phyloP scores from a whole-genome alignment of 2,329 filamentous ascomycete species.

The Alternaria arborescens region DNA sequence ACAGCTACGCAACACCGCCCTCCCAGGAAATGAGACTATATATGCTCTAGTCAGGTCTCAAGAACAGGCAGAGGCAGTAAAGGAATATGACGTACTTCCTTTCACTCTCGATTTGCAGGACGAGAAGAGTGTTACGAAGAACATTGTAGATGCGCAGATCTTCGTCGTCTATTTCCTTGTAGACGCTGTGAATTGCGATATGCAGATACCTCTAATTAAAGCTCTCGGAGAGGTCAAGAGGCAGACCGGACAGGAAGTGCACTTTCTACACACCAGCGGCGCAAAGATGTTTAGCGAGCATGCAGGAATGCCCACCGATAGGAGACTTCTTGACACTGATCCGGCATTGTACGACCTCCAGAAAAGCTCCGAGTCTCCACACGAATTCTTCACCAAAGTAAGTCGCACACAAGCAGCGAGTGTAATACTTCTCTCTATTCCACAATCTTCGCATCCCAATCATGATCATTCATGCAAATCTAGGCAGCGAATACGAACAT shows the following conservation, averaged over 20 bases:
- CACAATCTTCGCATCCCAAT: no score
- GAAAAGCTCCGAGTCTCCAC: slow-evolving; percentile 36
- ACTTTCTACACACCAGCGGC: slow-evolving; percentile 62
- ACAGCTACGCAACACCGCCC: slow-evolving; percentile 45
- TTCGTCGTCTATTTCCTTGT: slow-evolving; percentile 60
- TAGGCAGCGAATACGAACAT: slow-evolving; percentile 56
- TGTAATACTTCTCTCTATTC: no score
- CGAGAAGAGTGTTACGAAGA: slow-evolving; percentile 44
- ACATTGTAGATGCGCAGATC: slow-evolving; percentile 56
- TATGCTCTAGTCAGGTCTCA: slow-evolving; percentile 60
- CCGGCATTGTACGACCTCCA: slow-evolving; percentile 56
- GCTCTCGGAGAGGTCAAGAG: slow-evolving; percentile 57
- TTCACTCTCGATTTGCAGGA: slow-evolving; percentile 54
- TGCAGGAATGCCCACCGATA: slow-evolving; percentile 55
- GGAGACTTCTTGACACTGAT: slow-evolving; percentile 56
- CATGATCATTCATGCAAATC: not conserved
- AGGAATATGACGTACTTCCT: slow-evolving; percentile 55
- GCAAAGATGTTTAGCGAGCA: slow-evolving; percentile 63
- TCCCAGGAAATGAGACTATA: slow-evolving; percentile 56
- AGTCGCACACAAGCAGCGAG: not conserved
- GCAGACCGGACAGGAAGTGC: slow-evolving; percentile 53
- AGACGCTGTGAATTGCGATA: slow-evolving; percentile 48
- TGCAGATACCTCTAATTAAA: slow-evolving; percentile 55
- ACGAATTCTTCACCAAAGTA: slow-evolving; percentile 4
- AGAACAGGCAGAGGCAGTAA: slow-evolving; percentile 57